Evolutionary conservation across 139 green algal genomes (phyloP), one percentile per base, ranked within the genome.

Genomic region (Pseudopediastrum boryanum): DNA sequence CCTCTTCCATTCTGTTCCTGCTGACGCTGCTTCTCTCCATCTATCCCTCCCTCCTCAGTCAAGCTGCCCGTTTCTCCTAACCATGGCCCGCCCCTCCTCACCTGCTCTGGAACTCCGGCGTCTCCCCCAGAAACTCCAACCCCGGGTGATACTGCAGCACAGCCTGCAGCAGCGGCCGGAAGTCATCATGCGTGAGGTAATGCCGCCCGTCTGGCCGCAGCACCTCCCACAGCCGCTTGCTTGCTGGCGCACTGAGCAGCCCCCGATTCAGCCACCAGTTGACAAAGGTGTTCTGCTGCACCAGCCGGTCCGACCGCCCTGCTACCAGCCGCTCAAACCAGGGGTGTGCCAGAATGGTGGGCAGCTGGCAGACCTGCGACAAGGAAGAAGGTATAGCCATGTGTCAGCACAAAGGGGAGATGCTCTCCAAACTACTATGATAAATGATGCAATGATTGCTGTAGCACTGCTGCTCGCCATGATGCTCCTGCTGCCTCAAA

Each of bases 101-200:
- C n/a, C n/a, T n/a, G n/a, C n/a, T n/a, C 83, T 99, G 96, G 83
- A 99, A 99, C 87, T 99, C 96, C 0, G 93, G 89, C 1, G 96
- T 96, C 21, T 98, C 95, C 65, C 95, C 86, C 65, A 98, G 86
- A 85, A 99, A 99, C 86, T 98, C 96, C 39, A 99, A 89, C 2
- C 96, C 96, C 1, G 96, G 94, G 76, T 99, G 96, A 59, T 90
- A 92, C 33, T 90, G 77, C 76, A 99, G 84, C 46, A 99, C 90
- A 59, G 75, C 75, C 63, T 80, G 83, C 89, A 99, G 84, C 48
- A 99, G 74, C 29, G 92, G 90, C 72, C 84, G 83, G 33, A 98
- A 90, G 83, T 99, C 94, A 13, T 87, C 85, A 56, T 95, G 89
- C 38, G 61, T 81, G 1, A 92, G 78, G 72, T 86, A 71, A 61